phyloP scores from a whole-genome alignment of 139 green algal genomes.

The Coccomyxa sp. region DNA sequence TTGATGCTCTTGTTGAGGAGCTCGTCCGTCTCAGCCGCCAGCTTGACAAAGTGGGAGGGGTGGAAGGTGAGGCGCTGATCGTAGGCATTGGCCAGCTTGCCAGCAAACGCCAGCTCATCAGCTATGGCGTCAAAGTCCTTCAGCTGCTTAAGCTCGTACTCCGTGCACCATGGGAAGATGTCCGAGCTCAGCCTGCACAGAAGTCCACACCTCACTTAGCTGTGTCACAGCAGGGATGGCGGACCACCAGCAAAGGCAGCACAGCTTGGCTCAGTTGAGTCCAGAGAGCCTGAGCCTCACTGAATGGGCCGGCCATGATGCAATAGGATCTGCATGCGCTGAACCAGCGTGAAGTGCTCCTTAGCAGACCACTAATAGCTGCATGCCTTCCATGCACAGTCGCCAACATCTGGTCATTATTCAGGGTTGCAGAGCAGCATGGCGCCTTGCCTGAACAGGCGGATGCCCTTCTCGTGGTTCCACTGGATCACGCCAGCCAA shows the following conservation, averaged over 20 bases:
- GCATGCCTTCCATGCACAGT: background rate
- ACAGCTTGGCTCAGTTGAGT: no score
- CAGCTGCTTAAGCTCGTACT: constrained; percentile 45
- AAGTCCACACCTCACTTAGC: no score
- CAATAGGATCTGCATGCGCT: background rate
- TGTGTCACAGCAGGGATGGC: no score
- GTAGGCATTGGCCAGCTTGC: constrained; percentile 35
- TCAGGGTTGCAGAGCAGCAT: no score
- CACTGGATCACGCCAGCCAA: constrained; percentile 45
- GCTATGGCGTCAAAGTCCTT: constrained; percentile 52
- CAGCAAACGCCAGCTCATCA: constrained; percentile 44
- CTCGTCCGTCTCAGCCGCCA: constrained; percentile 17
- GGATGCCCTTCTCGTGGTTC: constrained; percentile 63
- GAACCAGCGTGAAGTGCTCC: background rate
- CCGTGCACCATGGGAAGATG: constrained; percentile 54
- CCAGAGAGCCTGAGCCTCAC: no score
- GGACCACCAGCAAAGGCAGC: no score
- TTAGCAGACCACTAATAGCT: background rate
- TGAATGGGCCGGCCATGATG: background rate
- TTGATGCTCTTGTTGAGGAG: constrained; percentile 36
- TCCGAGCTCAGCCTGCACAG: constrained; percentile 38
- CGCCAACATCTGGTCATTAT: no score
- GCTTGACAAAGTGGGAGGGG: constrained; percentile 52
- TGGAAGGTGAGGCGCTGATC: constrained; percentile 70
- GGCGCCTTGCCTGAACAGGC: constrained; percentile 44